phyloP scores from a whole-genome alignment of 2,329 filamentous ascomycete species.

The Aspergillus sp. region DNA sequence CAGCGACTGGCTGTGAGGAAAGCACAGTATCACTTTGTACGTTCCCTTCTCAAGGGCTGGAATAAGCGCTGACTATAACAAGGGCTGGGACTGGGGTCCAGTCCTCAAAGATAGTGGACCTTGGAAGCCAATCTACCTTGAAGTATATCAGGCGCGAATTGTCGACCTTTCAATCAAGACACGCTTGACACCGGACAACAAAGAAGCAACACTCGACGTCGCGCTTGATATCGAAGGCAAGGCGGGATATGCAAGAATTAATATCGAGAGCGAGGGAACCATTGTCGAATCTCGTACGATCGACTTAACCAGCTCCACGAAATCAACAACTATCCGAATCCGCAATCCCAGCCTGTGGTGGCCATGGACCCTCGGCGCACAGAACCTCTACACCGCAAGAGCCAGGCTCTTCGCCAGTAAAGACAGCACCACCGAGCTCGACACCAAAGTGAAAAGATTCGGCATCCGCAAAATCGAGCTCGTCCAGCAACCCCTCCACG shows the following conservation, averaged over 20 bases:
- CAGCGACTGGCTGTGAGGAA: slow-evolving; percentile 60
- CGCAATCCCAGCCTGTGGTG: slow-evolving; percentile 60
- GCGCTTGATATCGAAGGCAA: slow-evolving; percentile 37
- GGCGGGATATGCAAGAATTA: slow-evolving; percentile 29
- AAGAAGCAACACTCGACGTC: slow-evolving; percentile 43
- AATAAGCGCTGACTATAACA: not conserved
- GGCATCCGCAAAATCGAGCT: slow-evolving; percentile 59
- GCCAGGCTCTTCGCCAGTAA: slow-evolving; percentile 45
- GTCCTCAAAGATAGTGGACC: slow-evolving; percentile 64
- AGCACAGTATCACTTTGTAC: slow-evolving; percentile 64
- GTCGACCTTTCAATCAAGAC: slow-evolving; percentile 59
- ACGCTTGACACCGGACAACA: slow-evolving; percentile 46
- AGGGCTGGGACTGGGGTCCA: slow-evolving; percentile 75
- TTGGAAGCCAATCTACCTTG: slow-evolving; percentile 69
- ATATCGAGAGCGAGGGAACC: slow-evolving; percentile 48
- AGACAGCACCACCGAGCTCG: slow-evolving; percentile 44
- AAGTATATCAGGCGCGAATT: slow-evolving; percentile 64
- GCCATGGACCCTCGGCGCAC: slow-evolving; percentile 62
- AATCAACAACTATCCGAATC: slow-evolving; percentile 41
- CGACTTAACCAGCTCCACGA: slow-evolving; percentile 28
- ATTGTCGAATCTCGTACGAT: slow-evolving; percentile 35
- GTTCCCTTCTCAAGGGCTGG: not conserved
- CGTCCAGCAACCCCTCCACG: slow-evolving; percentile 40
- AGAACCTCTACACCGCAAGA: slow-evolving; percentile 58
- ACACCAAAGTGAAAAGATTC: slow-evolving; percentile 53